Percentiles rank a stretch among this genome's conserved stretches.
Evolutionary conservation across 257 asterid species (phyloP).

Genomic region (Solanum chmielewskii): DNA sequence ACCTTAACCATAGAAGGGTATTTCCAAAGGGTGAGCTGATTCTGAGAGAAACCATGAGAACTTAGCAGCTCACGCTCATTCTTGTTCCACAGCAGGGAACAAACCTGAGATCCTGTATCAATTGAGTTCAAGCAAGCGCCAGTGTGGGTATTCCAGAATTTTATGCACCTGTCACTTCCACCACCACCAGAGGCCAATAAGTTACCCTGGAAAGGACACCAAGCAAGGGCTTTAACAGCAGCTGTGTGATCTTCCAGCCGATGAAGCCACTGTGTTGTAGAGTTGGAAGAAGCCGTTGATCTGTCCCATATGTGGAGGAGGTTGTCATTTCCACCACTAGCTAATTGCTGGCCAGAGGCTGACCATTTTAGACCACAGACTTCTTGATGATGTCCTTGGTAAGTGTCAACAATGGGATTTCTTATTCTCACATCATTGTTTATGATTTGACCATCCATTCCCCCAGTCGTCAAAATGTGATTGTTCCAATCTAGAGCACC

Average conservation of each 20-base stretch:
- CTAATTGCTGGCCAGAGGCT: constrained; percentile 82
- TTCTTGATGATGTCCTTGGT: constrained; percentile 81
- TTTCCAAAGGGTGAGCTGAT: constrained; percentile 95
- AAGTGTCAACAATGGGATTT: constrained; percentile 54
- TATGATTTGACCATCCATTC: constrained; percentile 78
- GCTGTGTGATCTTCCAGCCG: constrained; percentile 87
- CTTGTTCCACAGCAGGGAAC: constrained; percentile 86
- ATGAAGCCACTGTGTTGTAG: constrained; percentile 75
- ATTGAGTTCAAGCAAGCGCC: constrained; percentile 91
- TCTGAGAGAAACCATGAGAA: constrained; percentile 85
- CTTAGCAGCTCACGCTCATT: constrained; percentile 83
- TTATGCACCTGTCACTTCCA: constrained; percentile 70
- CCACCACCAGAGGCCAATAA: constrained; percentile 89
- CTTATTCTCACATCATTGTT: constrained; percentile 84
- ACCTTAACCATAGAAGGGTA: constrained; percentile 91
- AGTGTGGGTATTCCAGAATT: constrained; percentile 91
- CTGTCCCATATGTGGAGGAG: constrained; percentile 93
- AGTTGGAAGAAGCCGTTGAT: constrained; percentile 47
- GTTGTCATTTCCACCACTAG: constrained; percentile 91
- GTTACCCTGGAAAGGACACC: constrained; percentile 94
- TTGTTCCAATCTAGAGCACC: constrained; percentile 91
- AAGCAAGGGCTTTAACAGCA: constrained; percentile 92
- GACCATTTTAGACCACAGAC: constrained; percentile 96
- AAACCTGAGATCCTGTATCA: constrained; percentile 92
- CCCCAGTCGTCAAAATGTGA: constrained; percentile 84